phyloP scores from a whole-genome alignment of 331 rosid species.

The Stylosanthes scabra region DNA sequence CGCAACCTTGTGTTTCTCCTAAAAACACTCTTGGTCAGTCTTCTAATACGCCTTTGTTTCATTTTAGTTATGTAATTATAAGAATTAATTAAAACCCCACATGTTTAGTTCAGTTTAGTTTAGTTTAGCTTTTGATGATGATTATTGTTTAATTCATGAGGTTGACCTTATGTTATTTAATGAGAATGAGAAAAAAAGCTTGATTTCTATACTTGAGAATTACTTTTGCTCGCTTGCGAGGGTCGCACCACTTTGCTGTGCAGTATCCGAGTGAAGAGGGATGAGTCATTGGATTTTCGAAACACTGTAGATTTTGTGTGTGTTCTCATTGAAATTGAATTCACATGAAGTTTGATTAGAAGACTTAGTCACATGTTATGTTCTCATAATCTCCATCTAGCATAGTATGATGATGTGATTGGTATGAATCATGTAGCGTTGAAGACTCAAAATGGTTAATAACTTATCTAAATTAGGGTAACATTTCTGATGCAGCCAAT shows the following conservation, averaged over 20 bases:
- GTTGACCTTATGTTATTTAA: background rate
- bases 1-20: conserved; percentile 45
- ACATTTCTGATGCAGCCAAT: conserved; percentile 57
- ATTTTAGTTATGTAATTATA: background rate
- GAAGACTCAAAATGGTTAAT: background rate
- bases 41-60: conserved; percentile 8
- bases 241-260: no score
- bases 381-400: background rate
- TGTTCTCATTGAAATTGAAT: background rate
- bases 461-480: conserved; percentile 21
- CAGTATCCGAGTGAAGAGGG: no score
- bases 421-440: conserved; percentile 1
- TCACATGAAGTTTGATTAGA: background rate
- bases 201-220: no score
- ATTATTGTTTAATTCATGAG: background rate
- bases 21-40: conserved; percentile 60
- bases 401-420: background rate
- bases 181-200: background rate
- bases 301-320: background rate
- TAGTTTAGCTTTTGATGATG: no score
- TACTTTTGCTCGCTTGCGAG: no score
- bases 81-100: no score
- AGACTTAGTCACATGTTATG: conserved; percentile 10
- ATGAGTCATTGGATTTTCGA: no score
- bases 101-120: no score